Base-by-base conservation (phyloP, 495 filamentous ascomycete species). In the Filosporella fistucella region DNA sequence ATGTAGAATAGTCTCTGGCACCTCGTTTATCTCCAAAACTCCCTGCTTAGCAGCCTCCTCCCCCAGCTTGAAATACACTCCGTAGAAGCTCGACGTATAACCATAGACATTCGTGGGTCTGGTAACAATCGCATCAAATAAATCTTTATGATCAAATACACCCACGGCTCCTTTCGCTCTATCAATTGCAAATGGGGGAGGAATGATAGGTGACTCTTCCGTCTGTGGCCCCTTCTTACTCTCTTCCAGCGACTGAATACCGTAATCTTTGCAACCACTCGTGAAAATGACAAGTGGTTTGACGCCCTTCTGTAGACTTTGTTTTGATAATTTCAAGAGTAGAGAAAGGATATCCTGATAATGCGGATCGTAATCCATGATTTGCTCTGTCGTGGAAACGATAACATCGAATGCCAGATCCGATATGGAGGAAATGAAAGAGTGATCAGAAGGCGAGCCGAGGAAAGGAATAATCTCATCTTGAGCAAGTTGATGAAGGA, bases 181-280 rank as follows among this genome's bases (percentile, higher is more conserved):
- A 0, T 59, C 8, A 7, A 59, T 17, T 0, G 43, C 47, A 16
- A 55, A 12, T 10, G 55, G 45, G 22, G 51, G 53, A 1, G 58
- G 51, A 7, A 56, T 51, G 12, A 70, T 42, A 0, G 66, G 66
- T 6, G 59, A 63, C 0, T 54, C 47, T 45, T 73, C 68, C 2
- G 59, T 64, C 28, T 69, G 68, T 10, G 67, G 61, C 42, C 45
- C 45, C 0, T 61, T 42, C 0, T 43, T 47, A 2, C 60, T 68
- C n/a, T n/a, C n/a, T n/a, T n/a, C n/a, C n/a, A n/a, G n/a, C n/a
- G n/a, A n/a, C n/a, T n/a, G n/a, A 16, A 46, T 60, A 1, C 68
- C 68, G 54, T 74, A 74, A 50, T 74, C 68, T 36, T 74, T 71
- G 49, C 66, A 68, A 0, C 70, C 70, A 10, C 61, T 66, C 14